Evolutionary conservation across 805 yeast genomes (phyloP).

Genomic region (Barnettozyma sucrosica): DNA sequence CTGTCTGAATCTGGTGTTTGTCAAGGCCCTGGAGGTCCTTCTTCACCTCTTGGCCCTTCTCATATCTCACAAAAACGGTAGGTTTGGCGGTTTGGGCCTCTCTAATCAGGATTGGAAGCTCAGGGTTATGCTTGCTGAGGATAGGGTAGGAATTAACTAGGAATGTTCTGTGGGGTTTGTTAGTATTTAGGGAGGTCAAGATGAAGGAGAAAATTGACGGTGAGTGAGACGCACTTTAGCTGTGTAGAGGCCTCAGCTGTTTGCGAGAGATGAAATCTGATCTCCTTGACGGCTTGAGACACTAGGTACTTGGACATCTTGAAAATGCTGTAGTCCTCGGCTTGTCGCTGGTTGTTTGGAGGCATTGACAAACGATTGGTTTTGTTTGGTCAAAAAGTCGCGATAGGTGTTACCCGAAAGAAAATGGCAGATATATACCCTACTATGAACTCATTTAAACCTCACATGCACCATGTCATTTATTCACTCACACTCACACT

Average conservation of each 20-base stretch:
- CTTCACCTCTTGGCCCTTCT: slow-evolving; percentile 30
- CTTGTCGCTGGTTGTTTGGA: not conserved
- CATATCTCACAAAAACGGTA: slow-evolving; percentile 68
- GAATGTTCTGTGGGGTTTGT: slow-evolving; percentile 40
- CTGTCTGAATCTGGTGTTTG: slow-evolving; percentile 19
- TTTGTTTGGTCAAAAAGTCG: not conserved
- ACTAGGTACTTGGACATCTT: slow-evolving; percentile 29
- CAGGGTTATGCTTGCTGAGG: slow-evolving; percentile 57
- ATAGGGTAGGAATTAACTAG: slow-evolving; percentile 57
- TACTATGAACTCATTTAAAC: too few relatives aligned
- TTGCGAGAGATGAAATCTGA: slow-evolving; percentile 78
- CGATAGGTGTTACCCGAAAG: not conserved
- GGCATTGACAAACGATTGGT: not conserved
- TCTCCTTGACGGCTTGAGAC: slow-evolving; percentile 58
- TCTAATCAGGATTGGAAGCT: slow-evolving; percentile 69
- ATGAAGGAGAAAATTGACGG: not conserved
- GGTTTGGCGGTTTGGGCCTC: slow-evolving; percentile 65
- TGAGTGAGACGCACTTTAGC: slow-evolving; percentile 38
- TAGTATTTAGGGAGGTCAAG: not conserved
- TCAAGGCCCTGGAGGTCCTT: slow-evolving; percentile 32
- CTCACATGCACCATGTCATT: not conserved
- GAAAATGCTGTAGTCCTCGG: not conserved
- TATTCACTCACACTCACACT: not conserved
- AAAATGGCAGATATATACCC: not conserved
- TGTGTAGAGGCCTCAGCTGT: slow-evolving; percentile 67